These are phyloP conservation scores for Quercus mongolica DNA, from an alignment of 306 rosid species.

Conservation along the genomic window DNA sequence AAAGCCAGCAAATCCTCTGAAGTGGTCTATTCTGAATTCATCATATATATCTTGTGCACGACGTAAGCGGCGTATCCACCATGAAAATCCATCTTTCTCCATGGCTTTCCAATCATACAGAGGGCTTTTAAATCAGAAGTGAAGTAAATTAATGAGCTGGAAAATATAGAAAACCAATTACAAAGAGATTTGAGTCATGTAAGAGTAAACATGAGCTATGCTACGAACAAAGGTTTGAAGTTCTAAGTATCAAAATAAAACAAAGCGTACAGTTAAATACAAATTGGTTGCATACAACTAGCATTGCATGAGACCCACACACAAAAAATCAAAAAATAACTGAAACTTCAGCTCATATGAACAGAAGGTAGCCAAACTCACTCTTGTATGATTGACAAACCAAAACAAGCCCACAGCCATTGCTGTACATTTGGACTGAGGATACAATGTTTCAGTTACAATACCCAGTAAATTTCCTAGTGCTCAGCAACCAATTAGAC, in stretches of 20 bases:
- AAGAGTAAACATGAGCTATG: background rate
- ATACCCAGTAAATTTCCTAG: background rate
- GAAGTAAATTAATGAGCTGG: conserved; percentile 23
- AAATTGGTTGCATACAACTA: background rate
- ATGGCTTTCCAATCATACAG: conserved; percentile 92
- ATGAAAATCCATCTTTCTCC: conserved; percentile 89
- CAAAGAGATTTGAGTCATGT: background rate
- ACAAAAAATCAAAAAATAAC: background rate
- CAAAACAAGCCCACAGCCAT: background rate
- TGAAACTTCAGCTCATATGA: too few relatives aligned
- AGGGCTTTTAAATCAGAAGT: conserved; percentile 59
- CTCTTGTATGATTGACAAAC: background rate
- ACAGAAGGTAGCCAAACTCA: too few relatives aligned
- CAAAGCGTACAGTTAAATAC: background rate
- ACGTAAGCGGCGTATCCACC: conserved; percentile 85
- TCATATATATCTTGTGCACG: conserved; percentile 84
- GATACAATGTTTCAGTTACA: background rate
- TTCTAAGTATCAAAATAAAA: background rate
- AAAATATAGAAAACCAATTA: conserved; percentile 3
- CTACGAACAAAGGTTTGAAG: background rate
- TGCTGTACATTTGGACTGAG: background rate
- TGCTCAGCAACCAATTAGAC: background rate
- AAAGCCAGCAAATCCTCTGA: conserved; percentile 88
- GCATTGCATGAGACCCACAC: background rate
- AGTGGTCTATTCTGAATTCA: conserved; percentile 93